Evolutionary conservation across 371 early-diverging fungal species (phyloP).

Genomic region (Globomyces sp.): DNA sequence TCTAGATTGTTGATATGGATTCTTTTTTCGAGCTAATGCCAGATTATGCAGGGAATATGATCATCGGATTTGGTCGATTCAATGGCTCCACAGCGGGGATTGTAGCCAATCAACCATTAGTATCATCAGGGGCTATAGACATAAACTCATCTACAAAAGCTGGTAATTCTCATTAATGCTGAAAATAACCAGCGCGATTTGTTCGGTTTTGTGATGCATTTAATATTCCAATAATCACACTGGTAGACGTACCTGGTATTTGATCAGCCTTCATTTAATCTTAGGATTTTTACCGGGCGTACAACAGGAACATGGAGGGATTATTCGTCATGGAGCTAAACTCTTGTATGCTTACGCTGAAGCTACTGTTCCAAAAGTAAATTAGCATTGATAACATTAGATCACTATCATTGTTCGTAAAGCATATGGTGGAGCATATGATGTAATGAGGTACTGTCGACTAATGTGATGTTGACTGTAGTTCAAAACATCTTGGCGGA

Average conservation of each 20-base stretch:
- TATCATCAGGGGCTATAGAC: constrained; percentile 94
- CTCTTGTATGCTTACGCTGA: constrained; percentile 95
- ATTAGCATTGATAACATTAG: no score
- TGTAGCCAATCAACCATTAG: constrained; percentile 94
- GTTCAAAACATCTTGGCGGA: constrained; percentile 86
- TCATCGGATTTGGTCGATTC: constrained; percentile 87
- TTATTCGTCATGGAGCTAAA: constrained; percentile 97
- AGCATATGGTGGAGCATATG: constrained; percentile 97
- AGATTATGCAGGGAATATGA: constrained; percentile 91
- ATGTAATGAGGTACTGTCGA: constrained; percentile 77
- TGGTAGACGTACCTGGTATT: constrained; percentile 88
- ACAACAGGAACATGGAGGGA: constrained; percentile 93
- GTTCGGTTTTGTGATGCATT: constrained; percentile 97
- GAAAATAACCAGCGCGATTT: constrained; percentile 65
- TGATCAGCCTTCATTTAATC: no score
- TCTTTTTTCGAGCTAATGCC: constrained; percentile 90
- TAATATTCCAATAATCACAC: constrained; percentile 88
- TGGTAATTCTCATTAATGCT: no score
- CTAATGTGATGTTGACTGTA: neutral
- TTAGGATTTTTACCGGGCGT: constrained; percentile 93
- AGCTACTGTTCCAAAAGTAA: constrained; percentile 89
- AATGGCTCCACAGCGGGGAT: constrained; percentile 90
- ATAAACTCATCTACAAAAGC: constrained; percentile 95
- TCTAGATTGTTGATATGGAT: constrained; percentile 73
- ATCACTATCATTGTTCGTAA: constrained; percentile 94